Evolutionary conservation across 169 alveolate genomes (phyloP), one percentile per base, ranked within the genome.

Genomic region (Plasmodium cynomolgi): DNA sequence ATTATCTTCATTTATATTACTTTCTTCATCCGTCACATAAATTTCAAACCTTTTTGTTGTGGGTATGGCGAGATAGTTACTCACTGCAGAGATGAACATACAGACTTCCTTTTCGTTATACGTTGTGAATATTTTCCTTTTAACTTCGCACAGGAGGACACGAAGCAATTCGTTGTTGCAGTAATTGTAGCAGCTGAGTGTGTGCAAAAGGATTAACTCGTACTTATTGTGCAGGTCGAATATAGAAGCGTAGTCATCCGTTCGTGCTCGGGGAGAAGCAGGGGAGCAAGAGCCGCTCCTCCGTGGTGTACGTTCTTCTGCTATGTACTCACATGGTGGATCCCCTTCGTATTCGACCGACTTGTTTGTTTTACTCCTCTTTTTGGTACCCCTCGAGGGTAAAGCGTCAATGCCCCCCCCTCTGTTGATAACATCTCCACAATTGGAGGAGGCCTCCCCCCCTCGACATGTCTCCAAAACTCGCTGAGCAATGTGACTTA

Each of bases 71-170:
- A 85, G 29, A 54, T 50, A 85, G 29, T 85, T 56, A 33, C 85
- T 47, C 5, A 85, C 47, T 4, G 81, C 34, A 11, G 37, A 50
- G 7, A 85, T 13, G 41, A 85, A 37, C 93, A 85, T 85, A 33
- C 93, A 85, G 15, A 85, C 81, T 75, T 85, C 93, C 62, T 74
- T 85, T 73, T 85, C 93, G n/a, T 29, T 85, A 5, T 85, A 85
- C 20, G 44, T 8, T 13, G 17, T 50, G 20, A 31, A 20, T 17
- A 85, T 15, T 41, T 85, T 85, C 34, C 62, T 50, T 23, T 85
- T 75, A 3, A 77, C 80, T 54, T 85, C 75, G 1, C 37, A 37
- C 7, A 44, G 34, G 1, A 85, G 33, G 8, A 54, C 39, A 2
- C 39, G n/a, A 17, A 85, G 79, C 79, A 85, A 33, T 0, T 29